Evolutionary conservation across 2,329 filamentous ascomycete species (phyloP).

Genomic region (Pseudophaeomoniella oleicola): DNA sequence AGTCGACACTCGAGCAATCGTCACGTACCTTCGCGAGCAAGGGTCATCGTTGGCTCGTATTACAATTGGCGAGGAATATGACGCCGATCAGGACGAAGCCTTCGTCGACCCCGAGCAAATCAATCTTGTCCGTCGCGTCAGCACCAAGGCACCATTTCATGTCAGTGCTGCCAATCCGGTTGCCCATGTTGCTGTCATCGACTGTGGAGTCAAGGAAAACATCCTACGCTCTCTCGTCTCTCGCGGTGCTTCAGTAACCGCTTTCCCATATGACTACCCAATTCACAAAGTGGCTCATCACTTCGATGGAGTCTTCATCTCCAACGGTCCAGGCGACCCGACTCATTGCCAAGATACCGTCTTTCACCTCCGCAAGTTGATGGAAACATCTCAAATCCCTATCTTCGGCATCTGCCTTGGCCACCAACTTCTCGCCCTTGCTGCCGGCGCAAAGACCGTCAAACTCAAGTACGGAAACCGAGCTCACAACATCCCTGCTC

Average conservation of each 20-base stretch:
- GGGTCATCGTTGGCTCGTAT: conserved; percentile 92
- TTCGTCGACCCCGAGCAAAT: conserved; percentile 92
- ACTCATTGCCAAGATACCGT: conserved; percentile 92
- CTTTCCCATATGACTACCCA: conserved; percentile 92
- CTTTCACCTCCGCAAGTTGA: conserved; percentile 79
- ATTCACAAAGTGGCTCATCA: conserved; percentile 97
- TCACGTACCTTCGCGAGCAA: conserved; percentile 89
- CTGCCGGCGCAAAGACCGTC: conserved; percentile 74
- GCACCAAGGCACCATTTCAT: conserved; percentile 96
- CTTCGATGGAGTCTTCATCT: conserved; percentile 95
- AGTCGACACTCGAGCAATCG: conserved; percentile 91
- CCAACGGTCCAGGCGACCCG: conserved; percentile 94
- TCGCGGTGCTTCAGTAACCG: conserved; percentile 82
- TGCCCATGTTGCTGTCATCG: conserved; percentile 84
- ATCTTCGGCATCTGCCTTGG: conserved; percentile 98
- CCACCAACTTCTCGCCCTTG: conserved; percentile 87
- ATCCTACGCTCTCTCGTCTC: conserved; percentile 88
- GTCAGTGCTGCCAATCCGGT: conserved; percentile 71
- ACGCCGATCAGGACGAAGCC: conserved; percentile 93
- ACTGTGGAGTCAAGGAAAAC: conserved; percentile 99
- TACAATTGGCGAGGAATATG: conserved; percentile 91
- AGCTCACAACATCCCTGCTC: conserved; percentile 92
- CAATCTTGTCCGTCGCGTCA: conserved; percentile 90
- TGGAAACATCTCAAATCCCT: conserved; percentile 79
- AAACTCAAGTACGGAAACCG: conserved; percentile 99